phyloP scores from a whole-genome alignment of 805 yeast species.

The Kazachstania psychrophila region DNA sequence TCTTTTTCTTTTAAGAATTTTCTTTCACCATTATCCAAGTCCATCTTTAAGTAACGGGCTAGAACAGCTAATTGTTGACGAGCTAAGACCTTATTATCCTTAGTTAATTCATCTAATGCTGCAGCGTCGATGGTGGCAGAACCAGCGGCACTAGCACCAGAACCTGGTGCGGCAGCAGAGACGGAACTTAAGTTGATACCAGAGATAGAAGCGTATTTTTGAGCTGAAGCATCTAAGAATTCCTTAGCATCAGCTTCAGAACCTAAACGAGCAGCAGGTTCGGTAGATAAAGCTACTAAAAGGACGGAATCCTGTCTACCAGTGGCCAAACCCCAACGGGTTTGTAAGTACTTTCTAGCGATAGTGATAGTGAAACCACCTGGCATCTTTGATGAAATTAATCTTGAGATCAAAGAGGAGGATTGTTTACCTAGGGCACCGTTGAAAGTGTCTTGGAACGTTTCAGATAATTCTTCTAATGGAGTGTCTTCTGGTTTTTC shows the following conservation, averaged over 20 bases:
- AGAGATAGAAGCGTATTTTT: conserved; percentile 73
- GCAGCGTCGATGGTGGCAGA: conserved; percentile 91
- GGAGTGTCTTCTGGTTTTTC: conserved; percentile 99
- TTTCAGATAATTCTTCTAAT: conserved; percentile 87
- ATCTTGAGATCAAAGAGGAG: conserved; percentile 75
- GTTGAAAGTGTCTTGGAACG: conserved; percentile 80
- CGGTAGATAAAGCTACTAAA: conserved; percentile 73
- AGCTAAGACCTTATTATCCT: conserved; percentile 40
- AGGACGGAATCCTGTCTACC: conserved; percentile 93
- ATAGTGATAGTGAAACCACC: conserved; percentile 94
- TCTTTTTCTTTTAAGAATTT: conserved; percentile 67
- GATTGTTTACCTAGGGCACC: conserved; percentile 94
- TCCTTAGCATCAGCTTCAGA: conserved; percentile 84
- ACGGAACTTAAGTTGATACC: conserved; percentile 69
- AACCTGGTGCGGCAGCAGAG: conserved; percentile 40
- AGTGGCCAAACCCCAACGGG: conserved; percentile 84
- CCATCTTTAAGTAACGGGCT: conserved; percentile 91
- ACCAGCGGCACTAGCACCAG: conserved; percentile 53
- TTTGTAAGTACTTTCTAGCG: conserved; percentile 85
- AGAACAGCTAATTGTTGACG: conserved; percentile 69
- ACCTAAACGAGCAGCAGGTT: conserved; percentile 84
- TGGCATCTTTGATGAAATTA: conserved; percentile 96
- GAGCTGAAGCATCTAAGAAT: conserved; percentile 72
- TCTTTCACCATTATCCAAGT: conserved; percentile 84
- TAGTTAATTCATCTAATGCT: conserved; percentile 65